Conservation (phyloP, 306 rosid species). For the Parietaria judaica region DNA sequence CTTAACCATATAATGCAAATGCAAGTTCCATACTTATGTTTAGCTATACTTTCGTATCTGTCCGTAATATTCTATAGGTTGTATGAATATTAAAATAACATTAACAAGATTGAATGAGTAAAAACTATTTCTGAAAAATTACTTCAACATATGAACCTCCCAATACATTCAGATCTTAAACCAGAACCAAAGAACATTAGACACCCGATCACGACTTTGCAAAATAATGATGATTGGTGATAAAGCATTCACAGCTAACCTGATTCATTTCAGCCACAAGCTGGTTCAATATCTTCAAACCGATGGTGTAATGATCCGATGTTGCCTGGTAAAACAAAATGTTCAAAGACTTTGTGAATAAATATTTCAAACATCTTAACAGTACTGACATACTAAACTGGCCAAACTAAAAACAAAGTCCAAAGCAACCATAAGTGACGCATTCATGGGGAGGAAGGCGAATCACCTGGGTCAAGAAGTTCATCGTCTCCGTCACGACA, state of each 20-base stretch:
- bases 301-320: constrained; percentile 88
- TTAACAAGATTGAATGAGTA: not conserved
- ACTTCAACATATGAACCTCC: not conserved
- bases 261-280: constrained; percentile 98
- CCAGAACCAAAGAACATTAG: not conserved
- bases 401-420: too few species aligned
- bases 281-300: constrained; percentile 91
- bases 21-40: not conserved
- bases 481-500: constrained; percentile 45
- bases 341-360: not conserved
- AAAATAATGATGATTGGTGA: constrained; percentile 13
- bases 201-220: not conserved
- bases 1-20: not conserved
- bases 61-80: not conserved
- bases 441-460: not conserved
- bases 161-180: not conserved
- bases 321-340: constrained; percentile 54
- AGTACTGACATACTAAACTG: too few species aligned
- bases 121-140: too few species aligned
- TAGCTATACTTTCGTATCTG: not conserved
- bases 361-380: too few species aligned
- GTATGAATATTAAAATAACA: not conserved
- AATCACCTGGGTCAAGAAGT: constrained; percentile 49
- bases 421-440: not conserved
- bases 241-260: constrained; percentile 42